Base-by-base conservation (phyloP, 2,329 filamentous ascomycete species). In the Aspergillus oerlinghausenensis region DNA sequence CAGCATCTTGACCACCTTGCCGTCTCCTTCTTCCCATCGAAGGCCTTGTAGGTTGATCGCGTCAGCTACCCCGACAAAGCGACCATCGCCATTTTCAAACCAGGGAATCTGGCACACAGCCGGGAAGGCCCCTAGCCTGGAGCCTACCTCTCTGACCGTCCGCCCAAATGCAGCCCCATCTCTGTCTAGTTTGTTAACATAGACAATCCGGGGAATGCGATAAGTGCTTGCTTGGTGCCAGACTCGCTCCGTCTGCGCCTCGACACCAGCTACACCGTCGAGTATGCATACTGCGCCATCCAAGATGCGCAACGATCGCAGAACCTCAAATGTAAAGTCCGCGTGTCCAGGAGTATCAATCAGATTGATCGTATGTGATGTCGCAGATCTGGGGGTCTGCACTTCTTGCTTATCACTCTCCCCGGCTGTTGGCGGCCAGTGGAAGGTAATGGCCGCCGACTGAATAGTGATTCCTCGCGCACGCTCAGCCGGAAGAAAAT, bases 341-440 rank as follows among this genome's bases (percentile, higher is more conserved):
- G 95, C 92, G 70, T 99, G 94, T 1, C 94, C 94, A 2, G 94
- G 94, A 0, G 94, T 97, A 71, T 99, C 94, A 58, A 99, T 97
- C 1, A 96, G 79, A 70, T 96, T 96, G 72, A 96, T 87, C 4
- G 86, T 89, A 70, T 93, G 86, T 1, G 84, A 73, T 6, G 77
- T 71, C 6, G 77, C 75, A 49, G 82, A 86, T 55, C 76, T 77
- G 7, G 84, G 74, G 73, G 75, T 63, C 38, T 67, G 63, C 48
- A 60, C 49, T 40, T 64, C 65, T 56, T 63, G 55, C 21, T 65
- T 43, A 23, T 59, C 62, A 35, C 55, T 60, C 21, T 60, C 61
- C 52, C 54, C 63, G 38, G 56, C 60, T 51, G 51, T 58, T 7
- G 86, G 87, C 5, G 94, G 94, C 94, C 94, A 99, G 61, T 88